A percentile compares a stretch with the other conserved stretches of the same genome.
Evolutionary conservation across 108 stramenopile genomes (phyloP).

Genomic region (Cyclotella kingstonii): DNA sequence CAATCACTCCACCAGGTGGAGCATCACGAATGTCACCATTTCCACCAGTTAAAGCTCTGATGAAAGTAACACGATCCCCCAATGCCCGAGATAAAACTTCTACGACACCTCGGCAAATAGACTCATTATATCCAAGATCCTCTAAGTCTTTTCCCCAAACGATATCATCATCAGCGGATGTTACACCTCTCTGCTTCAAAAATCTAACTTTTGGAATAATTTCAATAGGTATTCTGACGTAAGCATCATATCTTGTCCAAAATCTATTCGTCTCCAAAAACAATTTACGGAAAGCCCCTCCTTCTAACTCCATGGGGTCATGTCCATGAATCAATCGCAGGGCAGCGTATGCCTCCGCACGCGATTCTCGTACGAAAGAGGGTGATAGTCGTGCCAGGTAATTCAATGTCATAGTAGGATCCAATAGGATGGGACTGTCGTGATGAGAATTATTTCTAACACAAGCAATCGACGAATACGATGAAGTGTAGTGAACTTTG

Average conservation of each 20-base stretch:
- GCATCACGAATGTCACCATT: slow-evolving; percentile 54
- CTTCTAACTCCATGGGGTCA: slow-evolving; percentile 14
- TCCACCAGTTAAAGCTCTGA: slow-evolving; percentile 67
- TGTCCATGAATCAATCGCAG: slow-evolving; percentile 27
- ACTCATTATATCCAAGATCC: slow-evolving; percentile 57
- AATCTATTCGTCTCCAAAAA: slow-evolving; percentile 72
- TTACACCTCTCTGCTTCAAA: slow-evolving; percentile 9
- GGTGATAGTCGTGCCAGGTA: slow-evolving; percentile 77
- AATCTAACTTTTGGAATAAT: slow-evolving; percentile 30
- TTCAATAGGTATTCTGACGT: slow-evolving; percentile 53
- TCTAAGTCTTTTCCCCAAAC: slow-evolving; percentile 41
- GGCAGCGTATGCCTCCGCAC: slow-evolving; percentile 54
- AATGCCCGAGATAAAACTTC: slow-evolving; percentile 56
- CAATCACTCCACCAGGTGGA: slow-evolving; percentile 7
- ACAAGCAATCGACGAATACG: slow-evolving; percentile 10
- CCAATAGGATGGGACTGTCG: slow-evolving; percentile 68
- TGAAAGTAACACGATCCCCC: slow-evolving; percentile 59
- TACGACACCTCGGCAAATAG: slow-evolving; percentile 48
- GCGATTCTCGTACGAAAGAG: slow-evolving; percentile 57
- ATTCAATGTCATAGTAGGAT: slow-evolving; percentile 80
- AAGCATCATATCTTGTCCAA: slow-evolving; percentile 77
- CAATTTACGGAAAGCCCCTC: slow-evolving; percentile 51
- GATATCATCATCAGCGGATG: not conserved
- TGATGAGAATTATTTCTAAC: slow-evolving; percentile 11
- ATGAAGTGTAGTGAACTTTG: slow-evolving; percentile 35